phyloP scores from a whole-genome alignment of 2,329 filamentous ascomycete genomes.

The Amphichorda felina region DNA sequence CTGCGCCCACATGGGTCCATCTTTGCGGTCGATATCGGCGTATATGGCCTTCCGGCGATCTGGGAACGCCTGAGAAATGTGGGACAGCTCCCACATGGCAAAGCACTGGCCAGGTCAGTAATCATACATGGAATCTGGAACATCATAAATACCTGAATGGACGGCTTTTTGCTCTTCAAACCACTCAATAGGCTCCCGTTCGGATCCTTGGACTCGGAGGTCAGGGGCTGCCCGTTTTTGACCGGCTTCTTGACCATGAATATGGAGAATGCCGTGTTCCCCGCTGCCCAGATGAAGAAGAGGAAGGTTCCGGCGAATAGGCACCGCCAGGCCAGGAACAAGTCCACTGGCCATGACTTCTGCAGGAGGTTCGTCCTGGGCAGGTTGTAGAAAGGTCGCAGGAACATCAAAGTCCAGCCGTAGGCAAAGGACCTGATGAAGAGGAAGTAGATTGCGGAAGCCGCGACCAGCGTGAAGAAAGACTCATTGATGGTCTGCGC shows the following conservation, averaged over 20 bases:
- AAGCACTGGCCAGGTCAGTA: conserved; percentile 43
- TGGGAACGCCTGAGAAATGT: conserved; percentile 65
- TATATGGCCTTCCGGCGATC: conserved; percentile 74
- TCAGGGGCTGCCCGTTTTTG: conserved; percentile 77
- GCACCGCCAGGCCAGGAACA: conserved; percentile 43
- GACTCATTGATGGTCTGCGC: conserved; percentile 25
- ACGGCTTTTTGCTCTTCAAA: conserved; percentile 69
- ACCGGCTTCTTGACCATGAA: conserved; percentile 72
- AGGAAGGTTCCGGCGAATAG: conserved; percentile 54
- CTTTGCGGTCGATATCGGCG: conserved; percentile 73
- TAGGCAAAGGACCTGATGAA: conserved; percentile 54
- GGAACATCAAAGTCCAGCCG: conserved; percentile 57
- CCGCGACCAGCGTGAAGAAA: conserved; percentile 27
- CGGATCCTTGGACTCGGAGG: conserved; percentile 75
- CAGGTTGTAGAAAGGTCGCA: conserved; percentile 64
- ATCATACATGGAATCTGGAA: no score
- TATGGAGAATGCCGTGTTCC: conserved; percentile 67
- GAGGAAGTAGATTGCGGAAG: conserved; percentile 47
- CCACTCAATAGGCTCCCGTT: conserved; percentile 83
- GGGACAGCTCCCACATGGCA: conserved; percentile 81
- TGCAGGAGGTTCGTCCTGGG: conserved; percentile 58
- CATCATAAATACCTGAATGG: conserved; percentile 47
- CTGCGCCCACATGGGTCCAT: conserved; percentile 72
- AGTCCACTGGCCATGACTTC: conserved; percentile 42
- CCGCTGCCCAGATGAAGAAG: conserved; percentile 61